A percentile compares a stretch with the other conserved stretches of the same genome.
These are phyloP conservation scores for Backusella morwellensis DNA, from an alignment of 192 early-diverging fungal species.

Conservation along the genomic window DNA sequence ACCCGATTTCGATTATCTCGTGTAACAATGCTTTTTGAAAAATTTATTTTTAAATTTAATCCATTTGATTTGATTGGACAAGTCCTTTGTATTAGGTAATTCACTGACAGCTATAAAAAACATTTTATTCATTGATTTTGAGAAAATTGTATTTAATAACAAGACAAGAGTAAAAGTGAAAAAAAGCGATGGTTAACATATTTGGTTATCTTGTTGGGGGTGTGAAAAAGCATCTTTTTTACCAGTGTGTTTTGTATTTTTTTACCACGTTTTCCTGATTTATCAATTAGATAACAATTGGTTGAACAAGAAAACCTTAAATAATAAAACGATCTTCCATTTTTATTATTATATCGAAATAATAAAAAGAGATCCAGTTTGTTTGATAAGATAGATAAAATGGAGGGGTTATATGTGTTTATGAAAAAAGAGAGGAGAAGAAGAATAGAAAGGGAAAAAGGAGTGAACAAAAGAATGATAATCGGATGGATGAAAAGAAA, in stretches of 20 bases:
- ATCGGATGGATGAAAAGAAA: neutral
- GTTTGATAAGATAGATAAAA: neutral
- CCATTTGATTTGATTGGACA: neutral
- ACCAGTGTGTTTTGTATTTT: neutral
- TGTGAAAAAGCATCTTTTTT: neutral
- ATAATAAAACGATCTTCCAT: neutral
- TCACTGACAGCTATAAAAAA: neutral
- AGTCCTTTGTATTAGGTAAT: neutral
- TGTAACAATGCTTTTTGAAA: neutral
- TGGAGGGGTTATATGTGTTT: neutral
- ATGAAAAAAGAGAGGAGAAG: neutral
- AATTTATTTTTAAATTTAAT: neutral
- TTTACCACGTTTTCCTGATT: constrained; percentile 7
- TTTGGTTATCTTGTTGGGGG: neutral
- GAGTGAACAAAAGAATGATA: neutral
- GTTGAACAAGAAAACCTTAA: neutral
- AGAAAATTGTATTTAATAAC: neutral
- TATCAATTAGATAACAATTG: neutral
- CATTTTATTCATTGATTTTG: neutral
- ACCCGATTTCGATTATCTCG: neutral
- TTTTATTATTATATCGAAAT: neutral
- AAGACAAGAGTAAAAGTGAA: neutral
- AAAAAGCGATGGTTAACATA: neutral
- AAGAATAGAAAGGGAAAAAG: neutral
- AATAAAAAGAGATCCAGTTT: neutral